Evolutionary conservation across 208 protist species (phyloP).

Genomic region (Acanthamoeba quina): DNA sequence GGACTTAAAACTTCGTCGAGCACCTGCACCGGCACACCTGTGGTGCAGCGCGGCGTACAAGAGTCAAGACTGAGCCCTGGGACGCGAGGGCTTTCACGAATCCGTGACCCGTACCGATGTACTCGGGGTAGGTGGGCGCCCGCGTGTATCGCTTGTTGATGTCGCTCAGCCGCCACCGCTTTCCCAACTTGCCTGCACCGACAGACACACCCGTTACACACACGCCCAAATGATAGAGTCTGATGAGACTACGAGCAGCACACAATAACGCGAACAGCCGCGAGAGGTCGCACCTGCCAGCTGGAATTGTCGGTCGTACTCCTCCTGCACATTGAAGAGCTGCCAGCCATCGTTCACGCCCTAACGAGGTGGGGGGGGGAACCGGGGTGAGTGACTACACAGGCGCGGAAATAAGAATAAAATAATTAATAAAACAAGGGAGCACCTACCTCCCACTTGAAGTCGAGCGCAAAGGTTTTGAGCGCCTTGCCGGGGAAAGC

Average conservation of each 20-base stretch:
- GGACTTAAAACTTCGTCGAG: slow-evolving; percentile 3
- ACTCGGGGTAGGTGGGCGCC: slow-evolving; percentile 53
- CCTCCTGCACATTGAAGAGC: slow-evolving; percentile 10
- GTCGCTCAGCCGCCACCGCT: slow-evolving; percentile 51
- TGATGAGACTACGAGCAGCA: too few relatives aligned
- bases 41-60: too few relatives aligned
- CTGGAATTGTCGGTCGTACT: slow-evolving; percentile 17
- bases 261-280: background rate
- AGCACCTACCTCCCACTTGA: slow-evolving; percentile 35
- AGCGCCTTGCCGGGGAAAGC: background rate
- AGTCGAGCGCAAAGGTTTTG: slow-evolving; percentile 38
- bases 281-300: background rate
- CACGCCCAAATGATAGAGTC: too few relatives aligned
- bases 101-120: background rate
- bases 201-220: too few relatives aligned
- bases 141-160: slow-evolving; percentile 21
- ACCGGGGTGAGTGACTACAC: too few relatives aligned
- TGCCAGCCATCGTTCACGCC: slow-evolving; percentile 42
- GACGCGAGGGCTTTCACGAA: too few relatives aligned
- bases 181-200: background rate
- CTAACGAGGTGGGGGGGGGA: too few relatives aligned
- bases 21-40: slow-evolving; percentile 7
- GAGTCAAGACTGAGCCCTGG: background rate
- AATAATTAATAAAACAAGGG: background rate
- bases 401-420: too few relatives aligned